These are phyloP conservation scores for Misopates orontium DNA, from an alignment of 257 asterid species.

Conservation along the genomic window DNA sequence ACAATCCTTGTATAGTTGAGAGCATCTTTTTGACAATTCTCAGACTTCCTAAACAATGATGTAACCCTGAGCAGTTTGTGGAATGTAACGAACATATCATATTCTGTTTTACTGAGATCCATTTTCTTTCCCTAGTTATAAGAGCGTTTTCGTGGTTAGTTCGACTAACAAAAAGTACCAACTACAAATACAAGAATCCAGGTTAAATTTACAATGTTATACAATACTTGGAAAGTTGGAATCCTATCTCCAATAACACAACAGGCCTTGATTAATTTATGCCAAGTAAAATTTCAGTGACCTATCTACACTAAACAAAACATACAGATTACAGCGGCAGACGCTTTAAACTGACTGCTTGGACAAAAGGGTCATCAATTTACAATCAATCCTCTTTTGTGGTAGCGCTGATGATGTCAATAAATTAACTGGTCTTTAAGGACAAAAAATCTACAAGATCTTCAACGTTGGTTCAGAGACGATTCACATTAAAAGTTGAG, in stretches of 20 bases:
- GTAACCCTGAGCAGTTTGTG: too few species aligned
- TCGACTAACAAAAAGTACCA: too few species aligned
- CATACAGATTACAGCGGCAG: conserved; percentile 34
- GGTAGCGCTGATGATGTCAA: conserved; percentile 8
- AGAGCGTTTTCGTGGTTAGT: too few species aligned
- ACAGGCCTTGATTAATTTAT: conserved; percentile 19
- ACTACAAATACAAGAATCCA: neutral
- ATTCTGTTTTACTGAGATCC: too few species aligned
- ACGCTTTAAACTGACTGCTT: conserved; percentile 19
- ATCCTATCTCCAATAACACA: conserved; percentile 27
- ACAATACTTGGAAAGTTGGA: conserved; percentile 31
- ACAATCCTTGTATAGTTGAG: too few species aligned
- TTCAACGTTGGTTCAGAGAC: neutral
- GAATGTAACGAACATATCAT: too few species aligned
- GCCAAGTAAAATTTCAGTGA: conserved; percentile 1
- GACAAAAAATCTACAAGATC: neutral
- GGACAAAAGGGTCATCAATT: conserved; percentile 32
- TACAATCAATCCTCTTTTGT: conserved; percentile 17
- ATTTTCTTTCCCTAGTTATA: too few species aligned
- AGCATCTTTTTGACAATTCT: too few species aligned
- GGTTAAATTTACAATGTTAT: conserved; percentile 27
- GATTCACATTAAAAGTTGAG: neutral
- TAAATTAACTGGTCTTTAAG: conserved; percentile 13
- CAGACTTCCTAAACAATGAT: too few species aligned
- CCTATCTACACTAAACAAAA: conserved; percentile 30